Evolutionary conservation across 352 stramenopile genomes (phyloP).

Genomic region (Phytophthora ohioensis): DNA sequence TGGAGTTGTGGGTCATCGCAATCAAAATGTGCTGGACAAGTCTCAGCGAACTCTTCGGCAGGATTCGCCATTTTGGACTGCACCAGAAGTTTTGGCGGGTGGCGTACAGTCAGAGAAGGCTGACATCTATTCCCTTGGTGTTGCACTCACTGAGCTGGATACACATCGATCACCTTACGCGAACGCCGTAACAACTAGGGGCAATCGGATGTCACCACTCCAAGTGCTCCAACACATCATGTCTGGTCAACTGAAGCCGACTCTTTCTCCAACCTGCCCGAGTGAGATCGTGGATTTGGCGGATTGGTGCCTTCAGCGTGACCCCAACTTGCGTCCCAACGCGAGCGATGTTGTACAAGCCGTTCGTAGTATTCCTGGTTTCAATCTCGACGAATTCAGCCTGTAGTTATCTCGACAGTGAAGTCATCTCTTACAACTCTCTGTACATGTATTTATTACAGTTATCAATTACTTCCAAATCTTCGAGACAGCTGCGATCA

Average conservation of each 20-base stretch:
- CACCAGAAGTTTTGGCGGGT: conserved; percentile 73
- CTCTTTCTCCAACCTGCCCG: conserved; percentile 44
- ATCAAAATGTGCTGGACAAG: conserved; percentile 11
- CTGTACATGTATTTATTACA: too few species aligned
- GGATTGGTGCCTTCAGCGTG: conserved; percentile 38
- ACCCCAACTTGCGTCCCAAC: conserved; percentile 41
- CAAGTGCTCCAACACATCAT: conserved; percentile 47
- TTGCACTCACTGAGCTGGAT: conserved; percentile 68
- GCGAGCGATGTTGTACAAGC: conserved; percentile 31
- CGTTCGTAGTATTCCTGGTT: conserved; percentile 25
- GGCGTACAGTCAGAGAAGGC: conserved; percentile 54
- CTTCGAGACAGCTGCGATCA: too few species aligned
- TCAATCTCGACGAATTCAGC: conserved; percentile 42
- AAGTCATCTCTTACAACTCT: too few species aligned
- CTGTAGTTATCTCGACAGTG: conserved; percentile 20
- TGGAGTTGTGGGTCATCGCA: conserved; percentile 12
- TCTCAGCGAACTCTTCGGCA: conserved; percentile 18
- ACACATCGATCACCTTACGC: conserved; percentile 49
- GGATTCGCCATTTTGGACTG: conserved; percentile 65
- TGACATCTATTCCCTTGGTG: conserved; percentile 82
- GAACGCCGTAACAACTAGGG: conserved; percentile 25
- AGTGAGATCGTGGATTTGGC: conserved; percentile 37
- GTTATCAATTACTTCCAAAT: too few species aligned
- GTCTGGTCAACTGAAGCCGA: conserved; percentile 36
- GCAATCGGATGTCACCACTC: conserved; percentile 24